Evolutionary conservation across 164 flowering plant species (phyloP).

Genomic region (Vitis rupestris): DNA sequence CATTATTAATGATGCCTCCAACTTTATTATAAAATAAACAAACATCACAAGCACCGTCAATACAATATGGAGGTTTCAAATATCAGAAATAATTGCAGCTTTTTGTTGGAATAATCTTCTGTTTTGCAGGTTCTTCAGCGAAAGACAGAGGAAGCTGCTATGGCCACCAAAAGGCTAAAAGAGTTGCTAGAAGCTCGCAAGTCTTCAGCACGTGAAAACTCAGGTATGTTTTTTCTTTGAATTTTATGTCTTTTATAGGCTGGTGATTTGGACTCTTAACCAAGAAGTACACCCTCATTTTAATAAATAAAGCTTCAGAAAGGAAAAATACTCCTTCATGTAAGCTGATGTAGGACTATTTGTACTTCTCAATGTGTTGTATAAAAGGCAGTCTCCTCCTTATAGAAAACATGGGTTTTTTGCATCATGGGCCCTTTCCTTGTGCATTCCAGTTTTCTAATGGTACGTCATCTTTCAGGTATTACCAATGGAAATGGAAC

Average conservation of each 20-base stretch:
- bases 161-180: slow-evolving; percentile 97
- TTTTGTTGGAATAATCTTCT: slow-evolving; percentile 3
- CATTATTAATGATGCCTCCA: too few relatives aligned
- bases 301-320: not conserved
- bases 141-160: slow-evolving; percentile 98
- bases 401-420: not conserved
- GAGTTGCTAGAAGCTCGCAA: slow-evolving; percentile 96
- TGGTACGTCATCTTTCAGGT: slow-evolving; percentile 38
- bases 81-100: not conserved
- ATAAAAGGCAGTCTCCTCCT: not conserved
- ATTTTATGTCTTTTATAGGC: not conserved
- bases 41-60: too few relatives aligned
- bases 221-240: slow-evolving; percentile 43
- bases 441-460: slow-evolving; percentile 6
- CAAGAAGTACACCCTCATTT: not conserved
- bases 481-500: slow-evolving; percentile 60
- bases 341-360: not conserved
- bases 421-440: not conserved
- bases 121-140: slow-evolving; percentile 86
- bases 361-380: not conserved
- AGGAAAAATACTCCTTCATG: not conserved
- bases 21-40: too few relatives aligned
- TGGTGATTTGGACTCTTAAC: not conserved
- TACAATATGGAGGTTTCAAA: too few relatives aligned
- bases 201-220: slow-evolving; percentile 71